Base-by-base conservation (phyloP, 495 filamentous ascomycete species). In the Chaetomium cochliodes region DNA sequence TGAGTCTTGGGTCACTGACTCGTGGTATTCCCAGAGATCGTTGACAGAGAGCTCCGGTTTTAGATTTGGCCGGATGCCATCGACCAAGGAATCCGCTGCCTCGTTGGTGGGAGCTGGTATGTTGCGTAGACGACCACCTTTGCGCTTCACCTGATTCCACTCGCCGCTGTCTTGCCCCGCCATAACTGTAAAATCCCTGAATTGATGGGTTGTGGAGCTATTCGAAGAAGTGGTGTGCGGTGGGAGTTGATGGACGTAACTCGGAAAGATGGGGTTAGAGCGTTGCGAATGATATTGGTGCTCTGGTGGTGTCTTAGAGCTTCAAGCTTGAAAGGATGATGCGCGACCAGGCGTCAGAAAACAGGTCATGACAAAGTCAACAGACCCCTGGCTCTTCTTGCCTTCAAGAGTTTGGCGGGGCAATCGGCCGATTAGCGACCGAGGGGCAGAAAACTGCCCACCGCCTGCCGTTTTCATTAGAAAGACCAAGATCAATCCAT, bases 111-210 rank as follows among this genome's bases (percentile, higher is more conserved):
- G 50, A 16, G 60, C 37, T 0, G 39, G 55, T 16, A 63, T 39
- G 60, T 67, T 59, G 23, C 69, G 69, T 15, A 71, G 52, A 13
- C 67, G 71, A 16, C 73, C 68, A 7, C 66, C 63, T 25, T 70
- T 75, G n/a, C 71, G 69, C 28, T 65, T 64, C 66, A 75, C 69
- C 39, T 70, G 69, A 42, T 49, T 72, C 71, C 73, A 75, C 20
- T 66, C 65, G 25, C 53, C 65, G 25, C 50, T 64, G 41, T 63
- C 65, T 5, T 65, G 51, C 1, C 30, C 61, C 25, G 62, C 56
- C 63, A 68, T 69, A 30, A 30, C 16, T 23, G 22, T 37, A 37
- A 37, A 37, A 37, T 33, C 6, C 33, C 9, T 7, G 11, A 37
- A 7, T 11, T 11, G 33, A 7, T 7, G 33, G 33, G 33, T 11